These are phyloP conservation scores for Cruciata laevipes DNA, from an alignment of 257 asterid genomes.

Conservation along the genomic window DNA sequence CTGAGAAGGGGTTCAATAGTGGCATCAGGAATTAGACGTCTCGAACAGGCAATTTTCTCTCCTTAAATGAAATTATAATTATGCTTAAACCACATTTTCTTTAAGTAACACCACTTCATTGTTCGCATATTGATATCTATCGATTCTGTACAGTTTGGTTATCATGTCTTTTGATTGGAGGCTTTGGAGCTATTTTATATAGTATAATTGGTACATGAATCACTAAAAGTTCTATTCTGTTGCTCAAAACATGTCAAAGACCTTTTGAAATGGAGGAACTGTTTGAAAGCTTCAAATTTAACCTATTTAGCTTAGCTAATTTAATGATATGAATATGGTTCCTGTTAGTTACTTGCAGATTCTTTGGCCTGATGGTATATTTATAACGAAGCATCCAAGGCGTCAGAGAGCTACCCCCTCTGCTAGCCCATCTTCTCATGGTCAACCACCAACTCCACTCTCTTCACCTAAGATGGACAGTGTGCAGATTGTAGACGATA, in stretches of 20 bases:
- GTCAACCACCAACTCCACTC: conserved; percentile 33
- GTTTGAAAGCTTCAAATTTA: background rate
- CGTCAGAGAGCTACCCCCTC: conserved; percentile 53
- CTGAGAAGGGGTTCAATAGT: conserved; percentile 81
- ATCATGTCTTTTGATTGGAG: background rate
- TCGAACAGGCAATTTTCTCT: conserved; percentile 67
- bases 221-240: background rate
- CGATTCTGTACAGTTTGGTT: background rate
- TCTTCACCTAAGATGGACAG: conserved; percentile 52
- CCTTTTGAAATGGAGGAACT: background rate
- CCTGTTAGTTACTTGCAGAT: conserved; percentile 33
- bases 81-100: conserved; percentile 2
- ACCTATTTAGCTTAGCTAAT: background rate
- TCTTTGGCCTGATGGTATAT: conserved; percentile 96
- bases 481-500: conserved; percentile 45
- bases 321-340: background rate
- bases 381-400: conserved; percentile 88
- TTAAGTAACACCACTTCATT: background rate
- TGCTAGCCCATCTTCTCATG: conserved; percentile 34
- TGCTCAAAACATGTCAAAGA: background rate
- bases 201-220: background rate
- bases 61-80: conserved; percentile 1
- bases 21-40: conserved; percentile 75
- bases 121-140: background rate
- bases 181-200: background rate